These are phyloP conservation scores for Epichloe hybrida DNA, from an alignment of 2,329 filamentous ascomycete genomes.

Conservation along the genomic window DNA sequence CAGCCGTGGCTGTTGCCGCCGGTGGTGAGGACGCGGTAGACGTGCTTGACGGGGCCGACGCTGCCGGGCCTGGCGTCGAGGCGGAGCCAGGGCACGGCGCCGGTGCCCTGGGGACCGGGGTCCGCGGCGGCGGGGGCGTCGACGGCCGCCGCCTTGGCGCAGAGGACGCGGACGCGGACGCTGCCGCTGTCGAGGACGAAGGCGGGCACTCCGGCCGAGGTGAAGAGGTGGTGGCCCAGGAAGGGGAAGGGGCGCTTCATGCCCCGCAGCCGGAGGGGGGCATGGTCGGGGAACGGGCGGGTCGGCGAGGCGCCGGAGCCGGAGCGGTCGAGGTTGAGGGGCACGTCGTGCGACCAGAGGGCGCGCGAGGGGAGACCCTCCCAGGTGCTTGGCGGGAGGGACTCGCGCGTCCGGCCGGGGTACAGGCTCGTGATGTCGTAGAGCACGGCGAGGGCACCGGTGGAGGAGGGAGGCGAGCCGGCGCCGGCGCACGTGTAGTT, in stretches of 20 bases:
- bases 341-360: constrained; percentile 28
- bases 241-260: too few relatives aligned
- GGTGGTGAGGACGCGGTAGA: constrained; percentile 43
- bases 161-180: constrained; percentile 27
- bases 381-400: constrained; percentile 27
- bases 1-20: constrained; percentile 36
- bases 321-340: constrained; percentile 32
- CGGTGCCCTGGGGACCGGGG: constrained; percentile 31
- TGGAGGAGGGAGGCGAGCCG: constrained; percentile 22
- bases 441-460: constrained; percentile 45
- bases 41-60: constrained; percentile 20
- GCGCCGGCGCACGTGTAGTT: constrained; percentile 50
- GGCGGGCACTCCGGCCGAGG: constrained; percentile 36
- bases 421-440: constrained; percentile 43
- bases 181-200: constrained; percentile 39
- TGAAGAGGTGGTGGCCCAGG: too few relatives aligned
- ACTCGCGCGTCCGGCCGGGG: constrained; percentile 25
- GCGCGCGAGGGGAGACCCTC: constrained; percentile 25
- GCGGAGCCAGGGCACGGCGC: constrained; percentile 42
- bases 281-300: too few relatives aligned
- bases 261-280: too few relatives aligned
- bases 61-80: constrained; percentile 29
- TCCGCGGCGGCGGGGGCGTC: constrained; percentile 37
- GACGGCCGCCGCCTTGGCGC: constrained; percentile 34
- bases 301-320: too few relatives aligned